A percentile compares a stretch with the other conserved stretches of the same genome.
Conservation (phyloP, 345 rosid genomes). For the Hypericum androsaemum region DNA sequence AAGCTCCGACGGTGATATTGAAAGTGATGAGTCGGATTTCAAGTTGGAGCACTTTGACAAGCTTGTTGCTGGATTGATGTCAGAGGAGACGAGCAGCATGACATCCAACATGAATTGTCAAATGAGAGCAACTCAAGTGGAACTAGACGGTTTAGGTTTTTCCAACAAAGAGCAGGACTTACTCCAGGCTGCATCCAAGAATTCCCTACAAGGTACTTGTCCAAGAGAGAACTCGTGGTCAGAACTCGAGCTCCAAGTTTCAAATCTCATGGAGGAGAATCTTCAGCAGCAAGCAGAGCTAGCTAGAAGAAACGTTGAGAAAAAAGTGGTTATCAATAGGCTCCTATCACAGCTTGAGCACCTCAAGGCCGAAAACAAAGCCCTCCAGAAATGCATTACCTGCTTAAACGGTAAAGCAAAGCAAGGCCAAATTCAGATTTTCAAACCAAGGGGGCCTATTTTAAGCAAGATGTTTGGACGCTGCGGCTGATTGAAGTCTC, state of each 20-base stretch:
- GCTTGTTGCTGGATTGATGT: slow-evolving; percentile 11
- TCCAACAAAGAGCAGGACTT: slow-evolving; percentile 4
- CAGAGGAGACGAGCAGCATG: slow-evolving; percentile 8
- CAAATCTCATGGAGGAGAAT: slow-evolving; percentile 40
- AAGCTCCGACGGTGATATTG: slow-evolving; percentile 11
- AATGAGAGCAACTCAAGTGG: slow-evolving; percentile 6
- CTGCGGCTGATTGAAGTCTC: slow-evolving; percentile 10
- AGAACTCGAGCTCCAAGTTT: slow-evolving; percentile 21
- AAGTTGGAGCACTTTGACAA: slow-evolving; percentile 15
- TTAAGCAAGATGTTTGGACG: slow-evolving; percentile 21
- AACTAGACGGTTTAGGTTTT: slow-evolving; percentile 4
- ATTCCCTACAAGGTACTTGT: not conserved
- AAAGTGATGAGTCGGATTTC: slow-evolving; percentile 6
- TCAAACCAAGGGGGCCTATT: slow-evolving; percentile 17
- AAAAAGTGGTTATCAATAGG: slow-evolving; percentile 25
- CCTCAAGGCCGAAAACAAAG: slow-evolving; percentile 30
- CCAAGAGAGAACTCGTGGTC: slow-evolving; percentile 16
- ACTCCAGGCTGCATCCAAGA: slow-evolving; percentile 1
- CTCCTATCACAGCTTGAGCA: slow-evolving; percentile 23
- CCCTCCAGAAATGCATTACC: slow-evolving; percentile 19
- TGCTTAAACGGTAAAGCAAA: slow-evolving; percentile 16
- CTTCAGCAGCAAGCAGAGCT: slow-evolving; percentile 32
- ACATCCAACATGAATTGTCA: not conserved
- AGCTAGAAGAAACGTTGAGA: slow-evolving; percentile 40
- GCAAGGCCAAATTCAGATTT: slow-evolving; percentile 13